Evolutionary conservation across 805 yeast genomes (phyloP).

Genomic region (Yarrowia keelungensis): DNA sequence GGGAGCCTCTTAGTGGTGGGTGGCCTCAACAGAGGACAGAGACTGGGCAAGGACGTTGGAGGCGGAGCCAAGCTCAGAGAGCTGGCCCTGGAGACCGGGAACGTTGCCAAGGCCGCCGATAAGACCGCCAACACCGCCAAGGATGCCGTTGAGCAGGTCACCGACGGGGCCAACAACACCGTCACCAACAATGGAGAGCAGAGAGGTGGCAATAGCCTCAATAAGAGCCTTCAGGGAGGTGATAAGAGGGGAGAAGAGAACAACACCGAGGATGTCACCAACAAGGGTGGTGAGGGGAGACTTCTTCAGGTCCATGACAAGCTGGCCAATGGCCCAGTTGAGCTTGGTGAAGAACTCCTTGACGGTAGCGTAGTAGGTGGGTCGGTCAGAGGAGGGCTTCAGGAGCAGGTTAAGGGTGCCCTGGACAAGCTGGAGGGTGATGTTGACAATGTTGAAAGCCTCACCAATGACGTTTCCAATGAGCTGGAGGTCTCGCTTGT

Average conservation of each 20-base stretch:
- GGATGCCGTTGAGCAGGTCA: slow-evolving; percentile 36
- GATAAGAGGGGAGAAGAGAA: slow-evolving; percentile 37
- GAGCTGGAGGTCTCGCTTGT: slow-evolving; percentile 39
- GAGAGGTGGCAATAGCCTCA: slow-evolving; percentile 26
- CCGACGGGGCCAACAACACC: slow-evolving; percentile 37
- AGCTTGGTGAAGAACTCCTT: slow-evolving; percentile 37
- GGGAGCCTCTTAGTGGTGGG: slow-evolving; percentile 33
- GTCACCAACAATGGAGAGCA: slow-evolving; percentile 33
- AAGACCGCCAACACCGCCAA: slow-evolving; percentile 33
- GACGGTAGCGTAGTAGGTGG: slow-evolving; percentile 37
- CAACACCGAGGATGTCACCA: slow-evolving; percentile 38
- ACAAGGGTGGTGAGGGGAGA: slow-evolving; percentile 38
- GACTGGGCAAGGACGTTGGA: slow-evolving; percentile 32
- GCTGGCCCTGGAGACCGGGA: slow-evolving; percentile 37
- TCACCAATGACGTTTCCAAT: slow-evolving; percentile 31
- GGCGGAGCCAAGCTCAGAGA: slow-evolving; percentile 17
- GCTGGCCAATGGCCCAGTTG: slow-evolving; percentile 38
- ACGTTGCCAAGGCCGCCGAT: slow-evolving; percentile 24
- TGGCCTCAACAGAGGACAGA: slow-evolving; percentile 15
- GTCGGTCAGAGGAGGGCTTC: slow-evolving; percentile 37
- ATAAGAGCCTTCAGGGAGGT: slow-evolving; percentile 29
- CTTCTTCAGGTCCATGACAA: slow-evolving; percentile 37
- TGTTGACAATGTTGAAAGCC: slow-evolving; percentile 38
- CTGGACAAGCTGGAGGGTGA: slow-evolving; percentile 38
- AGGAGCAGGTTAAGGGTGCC: slow-evolving; percentile 37